A percentile compares a stretch with the other conserved stretches of the same genome.
phyloP scores from a whole-genome alignment of 441 rosid genomes.

The Macaranga tanarius region DNA sequence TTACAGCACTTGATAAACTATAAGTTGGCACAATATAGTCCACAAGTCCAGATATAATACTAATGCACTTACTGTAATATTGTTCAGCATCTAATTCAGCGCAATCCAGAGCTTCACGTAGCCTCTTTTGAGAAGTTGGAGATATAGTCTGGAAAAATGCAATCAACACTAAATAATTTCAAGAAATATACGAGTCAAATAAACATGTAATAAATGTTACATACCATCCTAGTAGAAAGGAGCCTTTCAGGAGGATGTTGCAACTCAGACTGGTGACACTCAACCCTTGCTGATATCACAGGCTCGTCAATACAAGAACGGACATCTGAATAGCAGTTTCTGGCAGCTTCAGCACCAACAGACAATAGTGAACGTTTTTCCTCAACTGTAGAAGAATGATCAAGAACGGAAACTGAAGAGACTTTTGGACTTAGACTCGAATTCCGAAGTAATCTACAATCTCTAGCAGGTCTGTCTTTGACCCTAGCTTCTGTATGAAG shows the following conservation, averaged over 20 bases:
- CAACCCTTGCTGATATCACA: conserved; percentile 25
- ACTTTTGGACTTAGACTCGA: conserved; percentile 26
- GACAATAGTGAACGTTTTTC: conserved; percentile 25
- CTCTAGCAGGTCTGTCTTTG: conserved; percentile 29
- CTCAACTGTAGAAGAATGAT: conserved; percentile 24
- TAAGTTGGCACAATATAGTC: neutral
- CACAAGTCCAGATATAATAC: conserved; percentile 2
- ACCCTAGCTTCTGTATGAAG: conserved; percentile 30
- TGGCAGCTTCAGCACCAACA: conserved; percentile 27
- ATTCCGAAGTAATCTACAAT: conserved; percentile 16
- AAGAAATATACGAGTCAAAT: conserved; percentile 16
- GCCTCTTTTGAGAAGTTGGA: conserved; percentile 68
- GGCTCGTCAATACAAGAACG: conserved; percentile 25
- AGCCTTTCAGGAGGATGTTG: conserved; percentile 54
- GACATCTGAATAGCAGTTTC: conserved; percentile 20
- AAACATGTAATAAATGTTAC: conserved; percentile 17
- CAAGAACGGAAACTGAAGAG: conserved; percentile 27
- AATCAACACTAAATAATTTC: conserved; percentile 19
- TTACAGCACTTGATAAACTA: conserved; percentile 4
- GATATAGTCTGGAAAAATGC: conserved; percentile 66
- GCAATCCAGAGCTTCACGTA: conserved; percentile 62
- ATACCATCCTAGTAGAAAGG: conserved; percentile 66
- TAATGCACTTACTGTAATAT: conserved; percentile 47
- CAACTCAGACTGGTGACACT: conserved; percentile 28
- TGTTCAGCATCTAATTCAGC: conserved; percentile 42